Evolutionary conservation across 2,329 filamentous ascomycete species (phyloP), one percentile per base, ranked within the genome.

Genomic region (Bipolaris gigantea): DNA sequence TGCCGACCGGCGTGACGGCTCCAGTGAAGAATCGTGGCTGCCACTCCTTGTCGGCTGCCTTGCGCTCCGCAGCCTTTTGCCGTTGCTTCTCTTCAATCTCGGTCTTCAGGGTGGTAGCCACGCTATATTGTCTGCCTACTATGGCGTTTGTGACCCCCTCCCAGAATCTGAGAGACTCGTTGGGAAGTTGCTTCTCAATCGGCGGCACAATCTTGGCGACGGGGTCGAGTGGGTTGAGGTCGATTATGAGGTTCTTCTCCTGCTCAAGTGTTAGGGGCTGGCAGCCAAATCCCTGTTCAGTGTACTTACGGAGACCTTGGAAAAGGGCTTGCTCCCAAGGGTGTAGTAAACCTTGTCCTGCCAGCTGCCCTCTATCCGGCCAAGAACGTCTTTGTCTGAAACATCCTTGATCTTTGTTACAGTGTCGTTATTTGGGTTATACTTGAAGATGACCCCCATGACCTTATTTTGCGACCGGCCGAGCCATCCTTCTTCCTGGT

Each of bases 401-500:
- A 99, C 91, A 57, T 97, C 92, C 76, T 88, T 91, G 66, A 97
- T 87, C 64, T 84, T 87, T 5, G 79, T 85, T 74, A 88, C 90
- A 71, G 84, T 85, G 73, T 97, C 93, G 53, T 92, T 93, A 19
- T 90, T 85, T 0, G 92, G 89, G 67, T 96, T 89, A 64, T 96
- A 96, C 45, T 84, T 88, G 81, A 96, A 99, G 50, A 97, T 83
- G 50, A 97, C 85, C 16, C 94, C 94, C 57, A 95, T 86, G 33
- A 99, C 88, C 70, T 89, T 92, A 76, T 97, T 96, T 65, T 95
- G 93, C 18, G 90, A 85, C 62, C 90, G 90, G 42, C 92, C 90
- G 27, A 97, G 82, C 92, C 94, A 99, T 45, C 92, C 92, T 66
- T 97, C 93, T 69, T 97, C 93, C 50, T 92, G 80, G 73, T 99